Evolutionary conservation across 1,139 yeast genomes (phyloP), one percentile per base, ranked within the genome.

Genomic region (Pichia sp.): DNA sequence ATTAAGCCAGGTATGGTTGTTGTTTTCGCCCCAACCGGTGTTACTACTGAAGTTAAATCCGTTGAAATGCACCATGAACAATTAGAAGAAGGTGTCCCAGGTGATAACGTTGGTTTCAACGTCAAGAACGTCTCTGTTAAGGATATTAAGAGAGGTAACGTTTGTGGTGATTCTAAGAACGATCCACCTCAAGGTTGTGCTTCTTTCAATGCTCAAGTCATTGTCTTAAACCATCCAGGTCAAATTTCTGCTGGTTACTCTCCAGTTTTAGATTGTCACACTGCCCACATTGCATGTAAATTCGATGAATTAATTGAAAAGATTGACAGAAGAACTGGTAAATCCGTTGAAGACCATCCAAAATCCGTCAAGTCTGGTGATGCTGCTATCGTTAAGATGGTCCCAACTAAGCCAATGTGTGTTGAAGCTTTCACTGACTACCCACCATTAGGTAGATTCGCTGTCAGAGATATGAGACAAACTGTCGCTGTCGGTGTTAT

Each of bases 391-490:
- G 95, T 85, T 70, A 84, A 80, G 80, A 79, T 86, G 81, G 75
- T 84, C 61, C 95, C 95, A 73, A 76, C 94, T 73, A 87, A 87
- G 87, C 96, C 96, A 82, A 83, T 87, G 95, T 86, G 94, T 78
- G 96, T 87, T 71, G 96, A 87, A 81, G 80, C 95, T 66, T 87
- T 83, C 94, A 78, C 94, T 68, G 92, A 86, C 74, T 87, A 86
- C 90, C 96, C 96, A 76, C 96, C 96, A 71, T 85, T 87, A 71
- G 96, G 96, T 73, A 87, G 96, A 82, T 89, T 89, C 80, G 96
- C 97, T 69, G 97, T 89, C 81, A 92, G 97, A 84, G 97, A 89
- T 77, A 89, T 89, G 97, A 87, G 97, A 84, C 96, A 87, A 78
- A 89, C 97, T 63, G 97, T 90, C 67, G 97, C 97, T 70, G 97